Evolutionary conservation across 495 filamentous ascomycete species (phyloP).

Genomic region (Cladorrhinum samala): DNA sequence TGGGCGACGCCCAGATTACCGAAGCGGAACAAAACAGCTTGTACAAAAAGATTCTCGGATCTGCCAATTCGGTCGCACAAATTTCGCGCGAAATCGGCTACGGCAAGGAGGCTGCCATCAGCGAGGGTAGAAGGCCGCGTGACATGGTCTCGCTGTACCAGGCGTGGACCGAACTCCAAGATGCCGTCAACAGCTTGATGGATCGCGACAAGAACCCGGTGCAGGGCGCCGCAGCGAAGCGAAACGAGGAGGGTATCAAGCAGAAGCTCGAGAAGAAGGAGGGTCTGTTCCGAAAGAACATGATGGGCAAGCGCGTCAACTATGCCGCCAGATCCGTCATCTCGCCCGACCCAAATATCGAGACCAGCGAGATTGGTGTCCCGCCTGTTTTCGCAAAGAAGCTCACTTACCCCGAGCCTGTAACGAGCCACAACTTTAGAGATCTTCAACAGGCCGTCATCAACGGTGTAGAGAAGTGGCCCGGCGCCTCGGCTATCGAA

Average conservation of each 20-base stretch:
- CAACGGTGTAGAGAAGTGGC: conserved; percentile 90
- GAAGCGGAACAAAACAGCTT: conserved; percentile 81
- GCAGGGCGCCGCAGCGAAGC: conserved; percentile 61
- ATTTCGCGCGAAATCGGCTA: conserved; percentile 62
- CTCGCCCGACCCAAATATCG: conserved; percentile 96
- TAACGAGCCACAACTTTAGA: conserved; percentile 93
- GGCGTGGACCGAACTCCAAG: conserved; percentile 76
- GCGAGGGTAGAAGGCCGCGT: conserved; percentile 33
- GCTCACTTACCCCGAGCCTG: conserved; percentile 93
- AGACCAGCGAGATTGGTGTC: conserved; percentile 97
- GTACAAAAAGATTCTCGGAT: conserved; percentile 72
- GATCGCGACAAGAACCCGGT: conserved; percentile 80
- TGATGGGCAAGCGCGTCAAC: conserved; percentile 99
- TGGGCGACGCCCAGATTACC: conserved; percentile 68
- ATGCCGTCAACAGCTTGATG: conserved; percentile 82
- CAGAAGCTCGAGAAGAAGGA: conserved; percentile 99
- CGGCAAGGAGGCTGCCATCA: conserved; percentile 34
- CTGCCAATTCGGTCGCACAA: conserved; percentile 62
- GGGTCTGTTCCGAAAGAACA: conserved; percentile 95
- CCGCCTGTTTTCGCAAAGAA: conserved; percentile 95
- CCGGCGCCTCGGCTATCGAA: conserved; percentile 88
- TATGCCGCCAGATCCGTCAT: conserved; percentile 97
- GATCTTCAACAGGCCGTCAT: conserved; percentile 95
- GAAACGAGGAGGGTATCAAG: conserved; percentile 83
- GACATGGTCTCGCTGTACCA: conserved; percentile 41